Evolutionary conservation across 2,329 filamentous ascomycete species (phyloP).

Genomic region (Colletotrichum echinochloae): DNA sequence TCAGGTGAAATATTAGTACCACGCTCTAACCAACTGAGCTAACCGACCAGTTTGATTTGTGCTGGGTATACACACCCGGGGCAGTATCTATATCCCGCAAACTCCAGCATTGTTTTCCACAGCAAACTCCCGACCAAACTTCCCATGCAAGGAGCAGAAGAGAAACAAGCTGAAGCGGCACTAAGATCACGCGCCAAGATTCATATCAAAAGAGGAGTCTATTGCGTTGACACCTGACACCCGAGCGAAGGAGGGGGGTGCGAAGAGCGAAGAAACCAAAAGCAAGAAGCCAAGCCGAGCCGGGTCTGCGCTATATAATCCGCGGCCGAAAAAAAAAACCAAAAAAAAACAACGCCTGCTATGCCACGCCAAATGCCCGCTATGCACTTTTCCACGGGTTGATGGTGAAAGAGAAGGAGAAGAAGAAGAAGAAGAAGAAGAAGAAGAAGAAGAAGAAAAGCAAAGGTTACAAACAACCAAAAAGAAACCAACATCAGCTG

Average conservation of each 20-base stretch:
- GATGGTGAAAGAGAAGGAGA: background rate
- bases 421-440: background rate
- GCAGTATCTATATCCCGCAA: background rate
- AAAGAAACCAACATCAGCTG: background rate
- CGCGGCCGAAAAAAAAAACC: too few relatives aligned
- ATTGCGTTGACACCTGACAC: too few relatives aligned
- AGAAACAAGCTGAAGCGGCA: background rate
- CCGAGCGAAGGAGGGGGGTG: too few relatives aligned
- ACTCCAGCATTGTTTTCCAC: too few relatives aligned
- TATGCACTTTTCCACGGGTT: background rate
- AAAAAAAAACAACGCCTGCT: background rate
- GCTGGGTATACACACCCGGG: too few relatives aligned
- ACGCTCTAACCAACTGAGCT: conserved; percentile 41
- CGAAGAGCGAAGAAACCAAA: too few relatives aligned
- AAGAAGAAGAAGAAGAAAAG: background rate
- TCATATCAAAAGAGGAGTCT: background rate
- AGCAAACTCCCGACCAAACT: background rate
- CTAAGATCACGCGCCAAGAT: background rate
- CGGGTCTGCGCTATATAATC: background rate
- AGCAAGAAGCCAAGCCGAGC: background rate
- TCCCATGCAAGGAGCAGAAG: background rate
- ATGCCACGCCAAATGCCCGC: background rate
- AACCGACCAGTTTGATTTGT: conserved; percentile 23
- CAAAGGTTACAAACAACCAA: background rate
- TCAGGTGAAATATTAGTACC: conserved; percentile 36